These are phyloP conservation scores for Emmonsiellopsis sp. DNA, from an alignment of 2,329 filamentous ascomycete genomes.

Conservation along the genomic window DNA sequence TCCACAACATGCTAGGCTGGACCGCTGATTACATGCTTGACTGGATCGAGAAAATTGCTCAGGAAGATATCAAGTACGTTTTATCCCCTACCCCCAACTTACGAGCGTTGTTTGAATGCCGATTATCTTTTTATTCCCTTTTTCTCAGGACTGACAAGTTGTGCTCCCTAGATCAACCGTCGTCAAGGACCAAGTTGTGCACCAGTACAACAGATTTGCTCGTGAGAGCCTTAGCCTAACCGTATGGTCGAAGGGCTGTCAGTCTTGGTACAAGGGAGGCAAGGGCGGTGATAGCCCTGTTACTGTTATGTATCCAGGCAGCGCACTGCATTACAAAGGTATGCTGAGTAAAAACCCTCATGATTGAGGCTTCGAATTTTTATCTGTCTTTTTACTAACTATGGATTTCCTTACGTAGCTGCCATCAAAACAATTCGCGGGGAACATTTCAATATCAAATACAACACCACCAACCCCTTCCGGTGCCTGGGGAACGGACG, in stretches of 20 bases:
- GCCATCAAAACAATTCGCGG: slow-evolving; percentile 8
- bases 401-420: not conserved
- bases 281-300: slow-evolving; percentile 7
- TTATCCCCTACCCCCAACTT: not conserved
- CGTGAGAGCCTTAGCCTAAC: slow-evolving; percentile 1
- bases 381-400: too few relatives aligned
- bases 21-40: not conserved
- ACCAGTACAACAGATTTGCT: not conserved
- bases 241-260: slow-evolving; percentile 6
- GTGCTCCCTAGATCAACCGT: not conserved
- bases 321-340: slow-evolving; percentile 12
- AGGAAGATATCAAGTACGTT: not conserved
- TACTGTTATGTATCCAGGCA: slow-evolving; percentile 15
- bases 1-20: slow-evolving; percentile 2
- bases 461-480: slow-evolving; percentile 12
- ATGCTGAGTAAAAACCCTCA: not conserved
- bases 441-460: slow-evolving; percentile 15
- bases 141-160: not conserved
- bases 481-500: slow-evolving; percentile 14
- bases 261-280: slow-evolving; percentile 12
- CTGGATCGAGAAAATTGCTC: not conserved
- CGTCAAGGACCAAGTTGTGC: slow-evolving; percentile 2
- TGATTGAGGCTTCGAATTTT: too few relatives aligned
- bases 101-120: slow-evolving; percentile 2
- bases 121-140: slow-evolving; percentile 5